These are phyloP conservation scores for Trichoderma atrobrunneum DNA, from an alignment of 2,329 filamentous ascomycete genomes.

Conservation along the genomic window DNA sequence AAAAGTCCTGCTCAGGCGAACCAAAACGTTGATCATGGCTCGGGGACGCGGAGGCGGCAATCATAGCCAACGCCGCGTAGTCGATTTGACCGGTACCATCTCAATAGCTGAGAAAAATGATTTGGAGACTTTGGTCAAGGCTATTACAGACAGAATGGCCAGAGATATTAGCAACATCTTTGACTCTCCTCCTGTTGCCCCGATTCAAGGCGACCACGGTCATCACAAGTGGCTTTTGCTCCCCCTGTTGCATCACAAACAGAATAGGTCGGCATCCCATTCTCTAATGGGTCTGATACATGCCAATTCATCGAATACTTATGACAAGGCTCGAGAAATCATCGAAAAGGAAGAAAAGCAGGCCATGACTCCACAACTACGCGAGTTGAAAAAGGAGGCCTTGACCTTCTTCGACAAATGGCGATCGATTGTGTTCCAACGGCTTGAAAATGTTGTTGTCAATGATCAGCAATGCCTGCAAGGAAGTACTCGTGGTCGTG, in stretches of 20 bases:
- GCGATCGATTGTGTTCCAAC: conserved; percentile 66
- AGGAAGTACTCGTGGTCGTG: conserved; percentile 35
- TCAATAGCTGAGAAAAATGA: conserved; percentile 50
- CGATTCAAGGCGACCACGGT: conserved; percentile 30
- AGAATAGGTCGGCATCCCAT: conserved; percentile 21
- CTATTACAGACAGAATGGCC: conserved; percentile 55
- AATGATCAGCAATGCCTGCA: conserved; percentile 36
- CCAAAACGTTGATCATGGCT: conserved; percentile 34
- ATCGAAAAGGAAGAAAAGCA: conserved; percentile 33
- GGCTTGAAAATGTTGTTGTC: conserved; percentile 66
- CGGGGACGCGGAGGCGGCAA: conserved; percentile 36
- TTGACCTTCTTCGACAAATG: conserved; percentile 76
- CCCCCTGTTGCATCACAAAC: conserved; percentile 32
- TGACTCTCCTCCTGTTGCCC: conserved; percentile 42
- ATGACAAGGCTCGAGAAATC: conserved; percentile 29
- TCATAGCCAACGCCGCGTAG: conserved; percentile 41
- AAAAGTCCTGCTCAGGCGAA: not conserved
- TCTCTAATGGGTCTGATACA: conserved; percentile 8
- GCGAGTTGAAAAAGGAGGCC: conserved; percentile 67
- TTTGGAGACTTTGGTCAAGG: conserved; percentile 48
- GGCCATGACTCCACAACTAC: conserved; percentile 45
- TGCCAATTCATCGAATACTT: conserved; percentile 23
- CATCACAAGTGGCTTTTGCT: conserved; percentile 37
- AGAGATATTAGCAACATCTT: conserved; percentile 52
- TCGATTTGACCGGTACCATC: conserved; percentile 51